Conservation (phyloP, 2,329 filamentous ascomycete genomes). For the Drechslerella coelobrocha region DNA sequence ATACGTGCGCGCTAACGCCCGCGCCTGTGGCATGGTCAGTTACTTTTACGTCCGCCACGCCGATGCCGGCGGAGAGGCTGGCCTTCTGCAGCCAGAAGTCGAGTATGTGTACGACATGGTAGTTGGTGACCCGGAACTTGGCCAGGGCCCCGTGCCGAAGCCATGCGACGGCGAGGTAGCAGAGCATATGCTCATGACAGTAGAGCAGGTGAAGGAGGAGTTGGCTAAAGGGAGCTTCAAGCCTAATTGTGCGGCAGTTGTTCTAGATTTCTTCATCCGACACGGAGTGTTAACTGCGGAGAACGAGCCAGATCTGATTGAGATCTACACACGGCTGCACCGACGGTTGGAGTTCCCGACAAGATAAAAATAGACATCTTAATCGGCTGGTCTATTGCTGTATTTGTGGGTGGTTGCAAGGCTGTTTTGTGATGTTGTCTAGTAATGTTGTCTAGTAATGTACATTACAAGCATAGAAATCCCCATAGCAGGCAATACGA, state of each 20-base stretch:
- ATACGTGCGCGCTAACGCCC: slow-evolving; percentile 69
- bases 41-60: slow-evolving; percentile 83
- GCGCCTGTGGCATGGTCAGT: slow-evolving; percentile 73
- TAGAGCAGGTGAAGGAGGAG: slow-evolving; percentile 73
- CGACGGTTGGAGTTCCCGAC: slow-evolving; percentile 81
- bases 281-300: slow-evolving; percentile 79
- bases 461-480: too few species aligned
- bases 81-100: slow-evolving; percentile 77
- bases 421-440: too few species aligned
- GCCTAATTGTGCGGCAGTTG: slow-evolving; percentile 76
- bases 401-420: too few species aligned
- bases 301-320: slow-evolving; percentile 78
- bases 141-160: slow-evolving; percentile 67
- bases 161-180: slow-evolving; percentile 91
- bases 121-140: slow-evolving; percentile 64
- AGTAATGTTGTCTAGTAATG: too few species aligned
- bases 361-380: slow-evolving; percentile 57
- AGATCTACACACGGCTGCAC: slow-evolving; percentile 71
- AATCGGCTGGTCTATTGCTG: background rate
- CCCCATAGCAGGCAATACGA: too few species aligned
- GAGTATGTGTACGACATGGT: slow-evolving; percentile 92
- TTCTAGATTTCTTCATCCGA: slow-evolving; percentile 88
- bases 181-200: slow-evolving; percentile 61
- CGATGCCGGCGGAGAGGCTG: slow-evolving; percentile 76
- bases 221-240: slow-evolving; percentile 81